Base-by-base conservation (phyloP, 139 green algal genomes). In the Tetratostichococcus sp. region DNA sequence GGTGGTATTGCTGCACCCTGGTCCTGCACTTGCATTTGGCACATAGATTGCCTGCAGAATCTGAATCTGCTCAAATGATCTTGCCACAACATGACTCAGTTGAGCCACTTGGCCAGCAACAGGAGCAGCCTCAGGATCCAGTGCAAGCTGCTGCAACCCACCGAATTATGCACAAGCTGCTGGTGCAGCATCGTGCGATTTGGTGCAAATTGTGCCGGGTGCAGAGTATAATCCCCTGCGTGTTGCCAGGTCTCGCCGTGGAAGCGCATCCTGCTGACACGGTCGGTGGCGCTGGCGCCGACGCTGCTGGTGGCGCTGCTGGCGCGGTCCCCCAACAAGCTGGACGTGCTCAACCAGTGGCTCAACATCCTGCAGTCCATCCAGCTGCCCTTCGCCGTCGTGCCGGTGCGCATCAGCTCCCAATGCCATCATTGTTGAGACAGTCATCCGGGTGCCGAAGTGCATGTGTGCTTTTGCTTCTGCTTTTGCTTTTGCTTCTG, bases 371-470 rank as follows among this genome's bases (percentile, higher is more conserved):
- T 89, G 71, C 85, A 92, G 67, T 72, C 65, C 39, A 71, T 92
- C 69, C 74, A 88, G 77, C 82, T 93, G 62, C 89, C 89, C 8
- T 93, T 93, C 79, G 83, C 82, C 1, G 74, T 91, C 25, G 78
- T 89, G n/a, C 86, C 86, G 68, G 77, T 87, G 33, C 50, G 39
- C 11, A n/a, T n/a, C n/a, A n/a, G n/a, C n/a, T n/a, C n/a, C n/a
- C n/a, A n/a, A n/a, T n/a, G n/a, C n/a, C n/a, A 76, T 1, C 50
- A 19, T 69, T 43, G 2, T 23, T 68, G 26, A 22, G 39, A 14
- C 39, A 50, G 39, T 50, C 39, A 8, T 50, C 8, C 14, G 39
- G 39, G 39, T 22, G 39, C 8, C 8, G 39, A n/a, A 14, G 50
- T 17, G 50, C 19, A 62, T 62, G 14, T 2, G 26, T 26, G 39